These are phyloP conservation scores for Linum trigynum DNA, from an alignment of 345 rosid species.

Conservation along the genomic window DNA sequence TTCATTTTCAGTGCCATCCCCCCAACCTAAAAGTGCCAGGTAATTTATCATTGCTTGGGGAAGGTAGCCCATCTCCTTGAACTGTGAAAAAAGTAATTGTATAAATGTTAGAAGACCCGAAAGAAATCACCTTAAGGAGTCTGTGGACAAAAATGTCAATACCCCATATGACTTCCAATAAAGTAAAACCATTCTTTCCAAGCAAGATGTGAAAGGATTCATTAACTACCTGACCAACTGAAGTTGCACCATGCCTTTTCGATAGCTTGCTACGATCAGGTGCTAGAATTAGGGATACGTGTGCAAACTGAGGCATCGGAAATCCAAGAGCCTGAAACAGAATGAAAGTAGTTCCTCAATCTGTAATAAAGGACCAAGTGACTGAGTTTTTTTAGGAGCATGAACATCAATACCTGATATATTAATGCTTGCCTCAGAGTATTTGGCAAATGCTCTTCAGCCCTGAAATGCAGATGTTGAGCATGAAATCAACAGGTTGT, in stretches of 20 bases:
- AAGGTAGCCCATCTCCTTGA: slow-evolving; percentile 87
- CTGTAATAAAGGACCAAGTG: slow-evolving; percentile 5
- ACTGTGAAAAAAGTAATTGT: slow-evolving; percentile 31
- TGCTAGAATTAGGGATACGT: slow-evolving; percentile 88
- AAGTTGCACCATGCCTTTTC: slow-evolving; percentile 92
- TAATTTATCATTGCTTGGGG: slow-evolving; percentile 94
- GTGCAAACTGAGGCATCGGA: slow-evolving; percentile 82
- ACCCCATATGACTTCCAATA: slow-evolving; percentile 5
- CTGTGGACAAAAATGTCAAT: background rate
- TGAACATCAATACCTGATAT: slow-evolving; percentile 49
- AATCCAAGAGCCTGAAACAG: slow-evolving; percentile 73
- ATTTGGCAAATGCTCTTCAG: slow-evolving; percentile 93
- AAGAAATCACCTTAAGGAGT: background rate
- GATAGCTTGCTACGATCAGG: slow-evolving; percentile 92
- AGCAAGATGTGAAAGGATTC: slow-evolving; percentile 3
- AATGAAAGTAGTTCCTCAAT: slow-evolving; percentile 13
- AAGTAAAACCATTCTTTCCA: slow-evolving; percentile 1
- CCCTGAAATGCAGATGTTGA: slow-evolving; percentile 37
- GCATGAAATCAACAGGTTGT: slow-evolving; percentile 1
- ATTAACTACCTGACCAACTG: slow-evolving; percentile 75
- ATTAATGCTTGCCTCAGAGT: slow-evolving; percentile 86
- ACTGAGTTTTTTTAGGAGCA: background rate
- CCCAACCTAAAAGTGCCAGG: slow-evolving; percentile 92
- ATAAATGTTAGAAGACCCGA: background rate
- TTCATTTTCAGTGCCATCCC: slow-evolving; percentile 97